These are phyloP conservation scores for Carex scoparia DNA, from an alignment of 176 grass and related monocot genomes.

Conservation along the genomic window DNA sequence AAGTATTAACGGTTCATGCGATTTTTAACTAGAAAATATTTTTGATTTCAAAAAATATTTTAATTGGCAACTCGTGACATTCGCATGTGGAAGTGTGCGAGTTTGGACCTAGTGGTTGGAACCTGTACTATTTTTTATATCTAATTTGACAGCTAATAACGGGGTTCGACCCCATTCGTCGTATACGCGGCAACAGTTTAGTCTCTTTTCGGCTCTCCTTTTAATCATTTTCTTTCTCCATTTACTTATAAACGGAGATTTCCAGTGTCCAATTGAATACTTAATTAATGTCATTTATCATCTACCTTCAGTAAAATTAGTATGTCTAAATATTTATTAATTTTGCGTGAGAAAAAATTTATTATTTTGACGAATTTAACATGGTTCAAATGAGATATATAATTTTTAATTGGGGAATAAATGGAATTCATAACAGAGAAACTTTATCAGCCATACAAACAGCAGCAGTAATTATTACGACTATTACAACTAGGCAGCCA, in stretches of 20 bases:
- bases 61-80: constrained; percentile 3
- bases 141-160: constrained; percentile 27
- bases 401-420: background rate
- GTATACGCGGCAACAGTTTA: constrained; percentile 19
- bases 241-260: background rate
- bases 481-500: too few relatives aligned
- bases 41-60: background rate
- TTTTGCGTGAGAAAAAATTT: background rate
- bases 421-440: background rate
- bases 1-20: background rate
- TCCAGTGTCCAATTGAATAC: background rate
- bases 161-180: background rate
- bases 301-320: background rate
- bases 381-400: background rate
- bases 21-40: background rate
- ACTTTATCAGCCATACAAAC: too few relatives aligned
- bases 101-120: constrained; percentile 12
- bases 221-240: background rate
- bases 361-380: background rate
- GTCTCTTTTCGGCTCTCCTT: constrained; percentile 5
- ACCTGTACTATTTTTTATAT: constrained; percentile 14
- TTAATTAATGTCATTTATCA: background rate
- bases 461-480: too few relatives aligned
- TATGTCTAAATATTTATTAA: background rate
- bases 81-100: constrained; percentile 16